Evolutionary conservation across 106 monocot species (phyloP).

Genomic region (Dioscorea dumetorum): DNA sequence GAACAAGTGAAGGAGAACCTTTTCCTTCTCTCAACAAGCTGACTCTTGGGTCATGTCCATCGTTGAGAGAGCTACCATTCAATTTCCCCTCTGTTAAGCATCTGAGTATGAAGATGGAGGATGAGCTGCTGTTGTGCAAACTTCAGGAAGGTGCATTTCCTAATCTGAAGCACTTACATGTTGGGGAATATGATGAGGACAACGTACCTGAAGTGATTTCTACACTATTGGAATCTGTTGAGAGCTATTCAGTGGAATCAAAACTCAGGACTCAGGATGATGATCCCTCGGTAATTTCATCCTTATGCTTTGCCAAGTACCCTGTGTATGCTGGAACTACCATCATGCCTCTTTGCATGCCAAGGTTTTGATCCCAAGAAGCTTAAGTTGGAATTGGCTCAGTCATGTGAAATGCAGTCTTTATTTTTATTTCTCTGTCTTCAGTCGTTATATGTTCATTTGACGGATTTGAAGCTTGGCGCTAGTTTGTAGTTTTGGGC

Average conservation of each 20-base stretch:
- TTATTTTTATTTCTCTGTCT: no score
- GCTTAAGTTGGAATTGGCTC: no score
- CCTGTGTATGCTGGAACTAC: no score
- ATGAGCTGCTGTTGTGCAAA: conserved; percentile 15
- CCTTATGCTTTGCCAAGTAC: not conserved
- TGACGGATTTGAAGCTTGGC: no score
- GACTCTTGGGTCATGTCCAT: conserved; percentile 9
- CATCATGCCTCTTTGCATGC: no score
- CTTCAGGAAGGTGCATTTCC: conserved; percentile 10
- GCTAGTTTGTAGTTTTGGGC: no score
- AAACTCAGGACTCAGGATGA: not conserved
- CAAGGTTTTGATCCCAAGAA: no score
- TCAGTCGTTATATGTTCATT: no score
- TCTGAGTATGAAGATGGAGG: conserved; percentile 1
- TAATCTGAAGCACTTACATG: conserved; percentile 9
- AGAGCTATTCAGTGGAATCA: not conserved
- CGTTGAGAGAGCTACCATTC: conserved; percentile 13
- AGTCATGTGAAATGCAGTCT: no score
- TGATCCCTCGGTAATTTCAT: not conserved
- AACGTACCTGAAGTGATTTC: conserved; percentile 5
- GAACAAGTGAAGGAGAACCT: not conserved
- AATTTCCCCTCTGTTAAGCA: conserved; percentile 3
- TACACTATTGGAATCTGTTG: not conserved
- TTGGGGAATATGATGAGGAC: not conserved
- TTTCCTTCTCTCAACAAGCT: conserved; percentile 17